phyloP scores from a whole-genome alignment of 164 flowering plant genomes.

The Nelumbo lutea region DNA sequence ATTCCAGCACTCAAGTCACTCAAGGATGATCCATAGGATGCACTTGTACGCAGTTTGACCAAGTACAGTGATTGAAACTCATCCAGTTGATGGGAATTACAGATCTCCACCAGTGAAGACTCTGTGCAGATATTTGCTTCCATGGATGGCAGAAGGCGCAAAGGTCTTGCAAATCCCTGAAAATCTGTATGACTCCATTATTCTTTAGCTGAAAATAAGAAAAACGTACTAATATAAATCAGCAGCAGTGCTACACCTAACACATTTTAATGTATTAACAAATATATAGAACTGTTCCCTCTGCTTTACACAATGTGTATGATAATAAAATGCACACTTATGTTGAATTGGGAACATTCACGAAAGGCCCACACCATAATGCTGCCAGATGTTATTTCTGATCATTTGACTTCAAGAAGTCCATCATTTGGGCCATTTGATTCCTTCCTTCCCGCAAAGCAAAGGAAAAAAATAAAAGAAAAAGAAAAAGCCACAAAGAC shows the following conservation, averaged over 20 bases:
- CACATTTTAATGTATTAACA: no score
- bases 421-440: no score
- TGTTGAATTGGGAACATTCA: no score
- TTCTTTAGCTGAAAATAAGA: constrained; percentile 1
- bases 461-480: no score
- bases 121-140: constrained; percentile 36
- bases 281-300: no score
- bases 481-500: no score
- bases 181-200: constrained; percentile 45
- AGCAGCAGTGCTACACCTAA: not conserved
- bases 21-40: constrained; percentile 50
- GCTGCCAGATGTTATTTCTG: no score
- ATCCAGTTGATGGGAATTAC: constrained; percentile 15
- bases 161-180: constrained; percentile 64
- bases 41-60: constrained; percentile 59
- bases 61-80: constrained; percentile 36
- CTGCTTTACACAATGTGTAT: no score
- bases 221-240: not conserved
- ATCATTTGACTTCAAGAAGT: no score
- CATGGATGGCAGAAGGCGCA: constrained; percentile 54
- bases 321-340: no score
- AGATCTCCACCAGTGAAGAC: constrained; percentile 24
- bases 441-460: no score
- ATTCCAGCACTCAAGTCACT: constrained; percentile 58
- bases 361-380: no score